A percentile compares a stretch with the other conserved stretches of the same genome.
These are phyloP conservation scores for Pyrrhoderma noxium DNA, from an alignment of 1,284 basidiomycete species.

Conservation along the genomic window DNA sequence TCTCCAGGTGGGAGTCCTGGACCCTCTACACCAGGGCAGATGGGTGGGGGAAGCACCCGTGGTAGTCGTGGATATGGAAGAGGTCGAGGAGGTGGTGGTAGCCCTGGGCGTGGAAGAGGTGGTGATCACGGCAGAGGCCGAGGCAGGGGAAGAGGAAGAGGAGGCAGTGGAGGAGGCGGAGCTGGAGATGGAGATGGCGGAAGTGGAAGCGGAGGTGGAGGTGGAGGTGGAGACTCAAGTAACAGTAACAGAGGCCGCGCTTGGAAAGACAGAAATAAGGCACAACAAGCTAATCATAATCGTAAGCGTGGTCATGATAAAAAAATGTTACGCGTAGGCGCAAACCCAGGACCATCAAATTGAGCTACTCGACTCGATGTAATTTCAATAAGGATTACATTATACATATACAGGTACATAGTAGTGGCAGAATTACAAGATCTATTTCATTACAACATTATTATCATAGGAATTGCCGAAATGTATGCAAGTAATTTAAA, in stretches of 20 bases:
- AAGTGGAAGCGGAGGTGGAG: conserved; percentile 30
- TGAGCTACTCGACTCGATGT: too few relatives aligned
- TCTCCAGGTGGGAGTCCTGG: conserved; percentile 8
- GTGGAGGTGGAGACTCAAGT: conserved; percentile 27
- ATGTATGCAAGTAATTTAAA: too few relatives aligned
- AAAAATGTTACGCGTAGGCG: conserved; percentile 56
- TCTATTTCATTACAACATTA: too few relatives aligned
- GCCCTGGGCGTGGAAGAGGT: conserved; percentile 29
- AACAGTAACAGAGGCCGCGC: conserved; percentile 38
- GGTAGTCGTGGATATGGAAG: conserved; percentile 13
- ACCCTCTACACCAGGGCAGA: background rate
- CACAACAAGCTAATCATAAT: conserved; percentile 52
- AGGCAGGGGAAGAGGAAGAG: conserved; percentile 18
- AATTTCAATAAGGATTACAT: too few relatives aligned
- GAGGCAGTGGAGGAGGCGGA: conserved; percentile 24
- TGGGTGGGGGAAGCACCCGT: background rate
- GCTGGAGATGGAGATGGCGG: conserved; percentile 30
- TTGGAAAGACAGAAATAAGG: conserved; percentile 67
- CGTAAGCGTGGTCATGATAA: conserved; percentile 69
- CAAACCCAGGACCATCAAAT: conserved; percentile 9
- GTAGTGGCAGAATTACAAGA: too few relatives aligned
- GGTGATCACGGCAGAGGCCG: conserved; percentile 8
- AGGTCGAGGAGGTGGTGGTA: conserved; percentile 18
- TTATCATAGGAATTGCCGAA: too few relatives aligned
- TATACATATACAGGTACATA: too few relatives aligned